Base-by-base conservation (phyloP, 192 early-diverging fungal species). In the Mortierella claussenii region DNA sequence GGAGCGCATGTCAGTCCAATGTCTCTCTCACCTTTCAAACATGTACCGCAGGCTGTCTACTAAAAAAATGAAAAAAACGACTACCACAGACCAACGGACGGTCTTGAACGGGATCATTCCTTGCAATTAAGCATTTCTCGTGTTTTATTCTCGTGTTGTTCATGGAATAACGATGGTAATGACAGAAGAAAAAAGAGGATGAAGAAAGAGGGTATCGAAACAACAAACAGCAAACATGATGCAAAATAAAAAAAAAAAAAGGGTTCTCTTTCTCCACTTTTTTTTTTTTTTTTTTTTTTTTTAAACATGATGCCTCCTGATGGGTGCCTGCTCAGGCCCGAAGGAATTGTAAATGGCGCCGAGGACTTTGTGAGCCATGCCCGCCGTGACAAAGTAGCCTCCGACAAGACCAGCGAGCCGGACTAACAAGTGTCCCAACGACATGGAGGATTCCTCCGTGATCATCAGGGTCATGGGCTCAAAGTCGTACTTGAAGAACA, bases 401-500 rank as follows among this genome's bases (percentile, higher is more conserved):
- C 94, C 95, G 30, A 93, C 76, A 18, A 96, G 90, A n/a, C 94
- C 93, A 63, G 94, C 96, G 20, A 96, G 74, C 20, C 95, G 80
- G 8, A 92, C 92, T 40, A 95, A 34, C 51, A 98, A 92, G 55
- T 88, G 83, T 15, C 89, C 42, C 45, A 97, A 86, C 8, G 87
- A 82, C 42, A 73, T 70, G 4, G 87, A 78, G 17, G 65, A 67
- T 6, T 69, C 81, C 60, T 95, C 93, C 2, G 86, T 87, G 20
- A 98, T 88, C 13, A 87, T 86, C 6, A 96, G 89, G 0, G 89
- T 89, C 55, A 98, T 90, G 23, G 96, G 90, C 78, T 98, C 95
- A 67, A 98, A 89, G 33, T 91, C 90, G 69, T 96, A 98, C 67
- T 94, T 95, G 50, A 98, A 91, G 62, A 97, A 97, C 44, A 97